These are phyloP conservation scores for Podila epicladia DNA, from an alignment of 192 early-diverging fungal genomes.

Conservation along the genomic window DNA sequence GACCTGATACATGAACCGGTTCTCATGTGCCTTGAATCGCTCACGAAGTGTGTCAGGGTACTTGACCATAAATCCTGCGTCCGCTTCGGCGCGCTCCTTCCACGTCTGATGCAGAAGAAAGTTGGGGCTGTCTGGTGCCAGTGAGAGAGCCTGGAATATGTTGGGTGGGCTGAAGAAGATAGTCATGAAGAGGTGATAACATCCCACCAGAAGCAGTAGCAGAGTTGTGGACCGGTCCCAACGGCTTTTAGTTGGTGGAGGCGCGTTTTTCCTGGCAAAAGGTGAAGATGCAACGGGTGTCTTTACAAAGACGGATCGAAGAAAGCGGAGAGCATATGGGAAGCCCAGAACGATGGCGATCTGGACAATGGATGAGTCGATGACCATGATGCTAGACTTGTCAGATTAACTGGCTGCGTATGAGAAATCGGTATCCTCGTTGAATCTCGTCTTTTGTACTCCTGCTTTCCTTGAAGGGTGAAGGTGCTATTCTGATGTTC, in stretches of 20 bases:
- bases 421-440: too few relatives aligned
- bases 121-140: slow-evolving; percentile 41
- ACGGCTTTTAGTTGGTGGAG: neutral
- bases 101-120: slow-evolving; percentile 45
- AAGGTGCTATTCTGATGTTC: too few relatives aligned
- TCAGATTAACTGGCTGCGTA: neutral
- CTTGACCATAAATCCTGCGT: slow-evolving; percentile 16
- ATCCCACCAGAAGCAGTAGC: neutral
- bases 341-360: slow-evolving; percentile 32
- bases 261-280: slow-evolving; percentile 16
- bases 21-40: slow-evolving; percentile 40
- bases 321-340: slow-evolving; percentile 18
- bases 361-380: slow-evolving; percentile 45
- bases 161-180: slow-evolving; percentile 30
- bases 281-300: slow-evolving; percentile 32
- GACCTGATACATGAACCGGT: slow-evolving; percentile 23
- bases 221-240: slow-evolving; percentile 20
- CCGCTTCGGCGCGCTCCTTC: slow-evolving; percentile 17
- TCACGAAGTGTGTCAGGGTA: slow-evolving; percentile 39
- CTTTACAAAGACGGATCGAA: slow-evolving; percentile 38
- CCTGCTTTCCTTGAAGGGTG: too few relatives aligned
- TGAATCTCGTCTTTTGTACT: neutral
- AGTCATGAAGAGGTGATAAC: slow-evolving; percentile 24
- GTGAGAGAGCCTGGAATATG: slow-evolving; percentile 30
- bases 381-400: neutral